These are phyloP conservation scores for Neofusicoccum sp. DNA, from an alignment of 2,329 filamentous ascomycete genomes.

Conservation along the genomic window DNA sequence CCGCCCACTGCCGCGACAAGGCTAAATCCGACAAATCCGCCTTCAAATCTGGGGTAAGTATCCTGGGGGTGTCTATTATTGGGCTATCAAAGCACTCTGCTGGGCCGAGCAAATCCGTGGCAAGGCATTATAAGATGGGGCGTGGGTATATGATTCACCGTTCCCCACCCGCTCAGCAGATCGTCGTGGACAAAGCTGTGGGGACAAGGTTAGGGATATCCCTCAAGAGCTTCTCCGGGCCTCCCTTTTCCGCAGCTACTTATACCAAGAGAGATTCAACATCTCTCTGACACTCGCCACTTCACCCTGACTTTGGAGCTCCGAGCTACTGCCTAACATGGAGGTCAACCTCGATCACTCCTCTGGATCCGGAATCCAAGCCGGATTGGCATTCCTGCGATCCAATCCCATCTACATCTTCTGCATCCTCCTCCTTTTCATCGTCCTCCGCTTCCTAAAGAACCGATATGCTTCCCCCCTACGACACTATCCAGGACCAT, in stretches of 20 bases:
- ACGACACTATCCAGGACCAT: constrained; percentile 59
- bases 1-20: not conserved
- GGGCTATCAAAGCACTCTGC: not conserved
- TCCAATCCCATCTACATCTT: constrained; percentile 9
- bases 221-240: not conserved
- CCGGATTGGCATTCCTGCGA: not conserved
- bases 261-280: not conserved
- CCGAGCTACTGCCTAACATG: not conserved
- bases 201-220: not conserved
- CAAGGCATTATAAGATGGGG: not conserved
- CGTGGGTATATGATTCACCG: not conserved
- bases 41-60: constrained; percentile 13
- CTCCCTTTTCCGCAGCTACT: not conserved
- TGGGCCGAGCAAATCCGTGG: constrained; percentile 5
- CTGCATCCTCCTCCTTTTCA: not conserved
- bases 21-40: constrained; percentile 19
- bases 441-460: constrained; percentile 1
- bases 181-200: not conserved
- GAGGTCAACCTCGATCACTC: not conserved
- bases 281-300: not conserved
- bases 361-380: not conserved
- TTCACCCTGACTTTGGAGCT: not conserved
- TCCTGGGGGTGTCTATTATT: constrained; percentile 1
- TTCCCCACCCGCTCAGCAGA: not conserved
- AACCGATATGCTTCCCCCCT: constrained; percentile 16